Evolutionary conservation across 2,329 filamentous ascomycete genomes (phyloP).

Genomic region (Coleophoma crateriformis): DNA sequence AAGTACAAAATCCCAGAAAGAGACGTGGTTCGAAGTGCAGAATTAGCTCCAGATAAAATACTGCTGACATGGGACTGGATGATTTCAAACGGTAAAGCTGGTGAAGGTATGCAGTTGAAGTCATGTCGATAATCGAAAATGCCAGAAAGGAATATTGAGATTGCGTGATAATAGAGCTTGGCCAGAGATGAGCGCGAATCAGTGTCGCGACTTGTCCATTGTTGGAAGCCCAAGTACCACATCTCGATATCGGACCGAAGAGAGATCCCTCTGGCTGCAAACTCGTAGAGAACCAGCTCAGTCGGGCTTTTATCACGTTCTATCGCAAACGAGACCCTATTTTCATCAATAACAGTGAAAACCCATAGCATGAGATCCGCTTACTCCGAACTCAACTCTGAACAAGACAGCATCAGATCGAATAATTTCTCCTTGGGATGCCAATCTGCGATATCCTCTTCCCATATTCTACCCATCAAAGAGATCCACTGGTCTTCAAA

Average conservation of each 20-base stretch:
- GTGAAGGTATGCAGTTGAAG: constrained; percentile 4
- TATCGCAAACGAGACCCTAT: background rate
- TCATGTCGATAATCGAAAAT: constrained; percentile 14
- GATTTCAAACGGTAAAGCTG: background rate
- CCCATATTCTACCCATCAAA: constrained; percentile 9
- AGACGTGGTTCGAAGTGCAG: constrained; percentile 9
- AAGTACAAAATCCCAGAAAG: constrained; percentile 13
- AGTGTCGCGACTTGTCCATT: background rate
- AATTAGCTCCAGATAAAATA: constrained; percentile 7
- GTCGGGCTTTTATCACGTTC: background rate
- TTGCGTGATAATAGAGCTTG: constrained; percentile 13
- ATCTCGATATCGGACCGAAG: constrained; percentile 6
- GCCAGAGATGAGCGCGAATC: constrained; percentile 4
- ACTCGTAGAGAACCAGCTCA: background rate
- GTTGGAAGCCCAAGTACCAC: constrained; percentile 5
- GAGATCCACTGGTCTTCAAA: constrained; percentile 6
- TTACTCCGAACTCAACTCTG: constrained; percentile 7
- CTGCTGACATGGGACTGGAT: constrained; percentile 9
- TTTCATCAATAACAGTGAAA: background rate
- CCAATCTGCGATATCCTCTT: constrained; percentile 2
- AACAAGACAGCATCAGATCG: constrained; percentile 13
- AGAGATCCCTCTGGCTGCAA: constrained; percentile 7
- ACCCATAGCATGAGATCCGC: background rate
- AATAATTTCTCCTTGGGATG: constrained; percentile 17
- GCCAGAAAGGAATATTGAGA: constrained; percentile 16